A percentile compares a stretch with the other conserved stretches of the same genome.
Evolutionary conservation across 129 eudicot genomes (phyloP).

Genomic region (Flaveria robusta): DNA sequence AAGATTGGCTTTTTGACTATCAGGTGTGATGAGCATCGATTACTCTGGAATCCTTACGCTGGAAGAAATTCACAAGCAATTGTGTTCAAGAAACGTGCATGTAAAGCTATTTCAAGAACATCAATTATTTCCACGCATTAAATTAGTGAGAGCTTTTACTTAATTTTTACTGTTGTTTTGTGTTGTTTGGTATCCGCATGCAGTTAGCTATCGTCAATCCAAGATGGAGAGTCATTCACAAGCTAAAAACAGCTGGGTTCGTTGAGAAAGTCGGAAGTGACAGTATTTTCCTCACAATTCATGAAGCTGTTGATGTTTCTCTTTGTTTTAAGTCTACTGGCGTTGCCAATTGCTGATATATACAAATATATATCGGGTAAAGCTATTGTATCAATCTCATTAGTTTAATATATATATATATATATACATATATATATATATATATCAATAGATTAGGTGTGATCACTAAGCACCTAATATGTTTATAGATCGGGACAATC

Average conservation of each 20-base stretch:
- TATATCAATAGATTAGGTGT: no score
- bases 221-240: slow-evolving; percentile 65
- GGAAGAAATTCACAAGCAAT: slow-evolving; percentile 56
- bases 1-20: neutral
- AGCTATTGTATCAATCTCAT: neutral
- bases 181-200: neutral
- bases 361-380: neutral
- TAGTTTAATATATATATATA: no score
- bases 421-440: no score
- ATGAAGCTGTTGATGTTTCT: slow-evolving; percentile 62
- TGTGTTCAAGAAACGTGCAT: slow-evolving; percentile 39
- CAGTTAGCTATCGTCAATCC: slow-evolving; percentile 62
- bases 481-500: no score
- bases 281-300: slow-evolving; percentile 51
- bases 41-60: slow-evolving; percentile 56
- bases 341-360: slow-evolving; percentile 1
- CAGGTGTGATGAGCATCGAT: slow-evolving; percentile 64
- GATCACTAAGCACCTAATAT: no score
- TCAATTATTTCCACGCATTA: neutral
- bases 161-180: no score
- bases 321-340: slow-evolving; percentile 37
- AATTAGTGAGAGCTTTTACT: no score
- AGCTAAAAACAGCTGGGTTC: slow-evolving; percentile 52
- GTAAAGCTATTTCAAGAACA: slow-evolving; percentile 25
- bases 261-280: slow-evolving; percentile 52